Percentiles rank a stretch among this genome's conserved stretches.
Conservation (phyloP, 2,329 filamentous ascomycete genomes). For the Talaromyces funiculosus region DNA sequence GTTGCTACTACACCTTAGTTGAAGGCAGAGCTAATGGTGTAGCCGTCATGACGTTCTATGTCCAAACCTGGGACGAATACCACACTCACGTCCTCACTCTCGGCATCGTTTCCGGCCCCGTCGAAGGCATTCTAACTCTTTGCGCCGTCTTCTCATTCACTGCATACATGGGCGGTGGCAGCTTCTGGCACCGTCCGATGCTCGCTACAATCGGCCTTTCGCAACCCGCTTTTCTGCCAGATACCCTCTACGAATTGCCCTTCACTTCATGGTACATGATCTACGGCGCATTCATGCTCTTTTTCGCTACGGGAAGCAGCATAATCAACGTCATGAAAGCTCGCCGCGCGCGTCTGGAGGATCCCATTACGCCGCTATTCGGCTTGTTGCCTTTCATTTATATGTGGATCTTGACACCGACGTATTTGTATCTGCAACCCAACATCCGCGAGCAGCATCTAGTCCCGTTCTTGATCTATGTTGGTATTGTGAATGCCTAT, state of each 20-base stretch:
- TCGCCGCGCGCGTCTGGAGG: constrained; percentile 66
- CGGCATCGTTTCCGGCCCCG: constrained; percentile 85
- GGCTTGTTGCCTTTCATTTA: constrained; percentile 76
- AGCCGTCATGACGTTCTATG: constrained; percentile 93
- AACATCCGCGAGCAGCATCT: constrained; percentile 75
- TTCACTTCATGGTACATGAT: constrained; percentile 93
- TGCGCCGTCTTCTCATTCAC: constrained; percentile 77
- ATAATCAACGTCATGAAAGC: constrained; percentile 78
- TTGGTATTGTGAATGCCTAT: constrained; percentile 87
- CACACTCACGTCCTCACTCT: constrained; percentile 94
- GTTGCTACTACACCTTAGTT: constrained; percentile 34
- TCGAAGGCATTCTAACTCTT: constrained; percentile 86
- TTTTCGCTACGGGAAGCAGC: constrained; percentile 71
- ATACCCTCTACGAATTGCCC: constrained; percentile 67
- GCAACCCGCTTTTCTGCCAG: constrained; percentile 58
- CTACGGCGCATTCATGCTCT: constrained; percentile 73
- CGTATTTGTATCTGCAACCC: constrained; percentile 81
- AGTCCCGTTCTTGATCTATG: constrained; percentile 83
- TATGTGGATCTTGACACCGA: constrained; percentile 69
- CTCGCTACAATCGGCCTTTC: constrained; percentile 65
- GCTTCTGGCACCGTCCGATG: constrained; percentile 88
- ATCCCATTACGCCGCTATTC: constrained; percentile 61
- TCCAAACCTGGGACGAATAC: constrained; percentile 99
- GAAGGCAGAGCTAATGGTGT: not conserved
- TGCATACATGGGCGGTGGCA: constrained; percentile 76